phyloP scores from a whole-genome alignment of 1,284 basidiomycete species.

The Apiotrichum veenhuisii region DNA sequence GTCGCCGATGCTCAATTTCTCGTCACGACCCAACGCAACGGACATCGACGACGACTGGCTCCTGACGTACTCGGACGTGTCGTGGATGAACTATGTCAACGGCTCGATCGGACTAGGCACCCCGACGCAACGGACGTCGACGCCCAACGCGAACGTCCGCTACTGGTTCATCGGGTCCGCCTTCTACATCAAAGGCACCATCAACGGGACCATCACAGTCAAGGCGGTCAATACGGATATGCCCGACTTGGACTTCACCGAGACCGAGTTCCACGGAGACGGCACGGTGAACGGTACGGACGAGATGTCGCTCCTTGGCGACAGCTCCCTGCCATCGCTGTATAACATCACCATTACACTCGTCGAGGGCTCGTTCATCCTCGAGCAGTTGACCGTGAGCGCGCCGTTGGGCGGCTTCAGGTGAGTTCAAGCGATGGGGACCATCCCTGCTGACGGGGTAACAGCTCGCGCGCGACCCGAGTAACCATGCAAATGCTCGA shows the following conservation, averaged over 20 bases:
- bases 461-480: background rate
- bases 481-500: background rate
- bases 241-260: no score
- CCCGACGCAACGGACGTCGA: background rate
- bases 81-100: background rate
- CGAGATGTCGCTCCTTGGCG: background rate
- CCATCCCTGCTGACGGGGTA: background rate
- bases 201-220: background rate
- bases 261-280: background rate
- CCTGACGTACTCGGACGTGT: background rate
- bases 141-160: background rate
- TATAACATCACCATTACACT: background rate
- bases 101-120: background rate
- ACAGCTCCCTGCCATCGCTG: background rate
- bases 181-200: background rate
- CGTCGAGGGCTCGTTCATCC: background rate
- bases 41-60: constrained; percentile 2
- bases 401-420: background rate
- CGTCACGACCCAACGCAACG: background rate
- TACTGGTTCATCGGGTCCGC: constrained; percentile 5
- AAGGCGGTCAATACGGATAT: background rate
- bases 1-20: constrained; percentile 1
- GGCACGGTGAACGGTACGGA: background rate
- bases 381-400: background rate
- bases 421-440: background rate